Base-by-base conservation (phyloP, 345 rosid species). In the Lagerstroemia speciosa region DNA sequence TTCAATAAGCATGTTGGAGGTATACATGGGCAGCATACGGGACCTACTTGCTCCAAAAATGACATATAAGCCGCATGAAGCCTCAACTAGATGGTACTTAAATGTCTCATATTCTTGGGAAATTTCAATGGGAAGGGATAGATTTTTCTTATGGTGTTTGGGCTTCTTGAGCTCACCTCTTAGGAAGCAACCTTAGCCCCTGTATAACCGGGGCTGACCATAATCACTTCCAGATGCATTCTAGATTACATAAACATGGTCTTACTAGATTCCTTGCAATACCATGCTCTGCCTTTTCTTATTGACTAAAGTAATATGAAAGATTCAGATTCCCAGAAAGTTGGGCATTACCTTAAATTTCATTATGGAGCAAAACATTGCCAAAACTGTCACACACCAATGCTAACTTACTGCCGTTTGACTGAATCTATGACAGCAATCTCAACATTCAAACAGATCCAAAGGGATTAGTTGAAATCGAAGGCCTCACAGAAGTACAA, bases 1-100 rank as follows among this genome's bases (percentile, higher is more conserved):
- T 73, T 86, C 93, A 1, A 89, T 93, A 78, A 91, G 98, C 85
- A 91, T 93, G 94, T 73, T 93, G 86, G 98, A 93, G 80, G 92
- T 93, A 62, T 91, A 93, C 75, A 82, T 87, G 96, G 97, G 97
- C 30, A 83, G 76, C 67, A 67, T 91, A 62, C 87, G 86, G 72
- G 97, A 93, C 80, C 79, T 93, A 30, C 85, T 93, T 37, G 85
- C 89, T 79, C 77, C 90, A 43, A 91, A 79, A 82, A 83, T 72
- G 32, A 67, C 77, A 60, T 64, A 57, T 63, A 82, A 72, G 82
- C 72, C 74, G 22, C 67, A 80, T 62, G 90, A 86, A 72, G 57
- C 79, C 33, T 70, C 73, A 24, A 52, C 75, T 43, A 84, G 78
- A 82, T 76, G 92, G 97, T 87, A 79, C 81, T 65, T 62, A 52